Base-by-base conservation (phyloP, 148 eudicot species). In the Rhododendron williamsianum region DNA sequence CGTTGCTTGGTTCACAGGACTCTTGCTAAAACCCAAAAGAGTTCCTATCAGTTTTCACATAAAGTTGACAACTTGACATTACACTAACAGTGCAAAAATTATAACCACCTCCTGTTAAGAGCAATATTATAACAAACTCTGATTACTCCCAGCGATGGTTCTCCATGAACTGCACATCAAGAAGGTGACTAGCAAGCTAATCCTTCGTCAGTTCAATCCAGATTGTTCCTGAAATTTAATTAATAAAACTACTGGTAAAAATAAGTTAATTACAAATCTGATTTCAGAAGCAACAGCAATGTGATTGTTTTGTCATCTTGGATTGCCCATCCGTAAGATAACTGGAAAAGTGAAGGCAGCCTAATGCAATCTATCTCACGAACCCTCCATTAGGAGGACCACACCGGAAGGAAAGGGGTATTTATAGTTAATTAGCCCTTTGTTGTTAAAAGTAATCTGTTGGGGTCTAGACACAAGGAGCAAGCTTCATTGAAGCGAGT, bases 61-160 rank as follows among this genome's bases (percentile, higher is more conserved):
- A 33, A 38, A 56, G 48, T 63, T n/a, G 56, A 80, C 21, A 27
- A 72, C 19, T 74, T 46, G 67, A 73, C 11, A 49, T 15, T 6
- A 76, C 4, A 83, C 23, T 73, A 9, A 48, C 13, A 11, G n/a
- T 35, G 41, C 23, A 19, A 82, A 63, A 84, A 71, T 63, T 19
- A 72, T 6, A 82, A 89, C 80, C 38, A 87, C 73, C 92, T 95
- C 99, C 99, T 97, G 91, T 92, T 95, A 77, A 94, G 94, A 88
- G 98, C 98, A 86, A 97, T 95, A 86, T 93, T 97, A 88, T 97
- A 97, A 90, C 99, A 95, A 25, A 93, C 96, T 92, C 98, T 90
- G 82, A 97, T 93, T 82, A 95, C 98, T 84, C 93, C 95, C 81
- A 97, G 91, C 94, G 95, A 88, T 21, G 97, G 87, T 90, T 97